phyloP scores from a whole-genome alignment of 345 rosid genomes.

The Ricinus communis region DNA sequence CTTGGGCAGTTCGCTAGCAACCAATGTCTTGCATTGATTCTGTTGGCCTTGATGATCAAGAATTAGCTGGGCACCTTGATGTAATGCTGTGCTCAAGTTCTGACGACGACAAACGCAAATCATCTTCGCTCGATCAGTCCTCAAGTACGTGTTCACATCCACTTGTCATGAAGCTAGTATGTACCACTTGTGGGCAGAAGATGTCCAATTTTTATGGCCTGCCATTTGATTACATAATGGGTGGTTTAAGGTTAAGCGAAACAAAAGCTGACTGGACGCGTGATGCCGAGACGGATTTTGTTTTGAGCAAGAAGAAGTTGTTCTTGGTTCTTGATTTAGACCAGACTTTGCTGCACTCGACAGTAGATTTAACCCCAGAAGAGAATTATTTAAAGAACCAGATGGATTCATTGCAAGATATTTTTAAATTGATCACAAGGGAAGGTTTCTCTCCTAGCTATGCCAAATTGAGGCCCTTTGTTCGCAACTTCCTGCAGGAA shows the following conservation, averaged over 20 bases:
- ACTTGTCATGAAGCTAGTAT: background rate
- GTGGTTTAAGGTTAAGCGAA: conserved; percentile 17
- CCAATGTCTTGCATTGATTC: background rate
- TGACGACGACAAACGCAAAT: background rate
- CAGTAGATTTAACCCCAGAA: background rate
- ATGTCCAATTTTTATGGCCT: background rate
- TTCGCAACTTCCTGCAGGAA: conserved; percentile 17
- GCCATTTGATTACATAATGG: conserved; percentile 6
- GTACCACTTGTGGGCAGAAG: background rate
- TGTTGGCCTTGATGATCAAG: background rate
- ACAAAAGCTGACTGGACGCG: conserved; percentile 12
- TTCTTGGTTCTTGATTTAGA: conserved; percentile 34
- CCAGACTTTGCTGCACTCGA: conserved; percentile 18
- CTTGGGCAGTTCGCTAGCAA: background rate
- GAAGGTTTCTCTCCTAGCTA: too few species aligned
- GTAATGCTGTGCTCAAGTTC: background rate
- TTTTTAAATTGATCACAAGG: background rate
- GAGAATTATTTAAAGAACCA: conserved; percentile 5
- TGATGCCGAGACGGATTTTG: background rate
- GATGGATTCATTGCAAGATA: background rate
- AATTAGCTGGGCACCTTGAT: too few species aligned
- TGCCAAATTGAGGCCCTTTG: conserved; percentile 26
- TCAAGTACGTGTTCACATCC: conserved; percentile 18
- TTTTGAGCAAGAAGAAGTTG: conserved; percentile 13
- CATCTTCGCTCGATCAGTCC: too few species aligned